Base-by-base conservation (phyloP, 2,329 filamentous ascomycete species). In the Diplodia mutila region DNA sequence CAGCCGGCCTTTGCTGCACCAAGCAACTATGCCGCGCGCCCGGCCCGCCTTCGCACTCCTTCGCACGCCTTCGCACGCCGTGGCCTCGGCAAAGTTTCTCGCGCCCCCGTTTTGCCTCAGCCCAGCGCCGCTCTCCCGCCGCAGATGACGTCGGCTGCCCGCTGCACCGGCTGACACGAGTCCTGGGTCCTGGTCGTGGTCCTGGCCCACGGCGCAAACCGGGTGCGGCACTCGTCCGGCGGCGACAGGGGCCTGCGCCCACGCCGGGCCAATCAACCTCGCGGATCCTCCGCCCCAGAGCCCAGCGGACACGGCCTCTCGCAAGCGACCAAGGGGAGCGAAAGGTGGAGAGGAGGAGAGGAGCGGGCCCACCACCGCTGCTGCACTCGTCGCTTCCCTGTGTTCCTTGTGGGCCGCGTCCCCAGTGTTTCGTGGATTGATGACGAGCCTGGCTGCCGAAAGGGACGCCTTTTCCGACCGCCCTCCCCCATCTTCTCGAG, bases 41-140 rank as follows among this genome's bases (percentile, higher is more conserved):
- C 53, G 53, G 53, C 21, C 32, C 52, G 52, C 55, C 55, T 39
- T 29, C 14, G 55, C 55, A 42, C 55, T 42, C 57, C 57, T 61
- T 61, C 57, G 54, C 54, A n/a, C 51, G 23, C 51, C 51, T 32
- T 8, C 29, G 34, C 29, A 29, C 29, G 5, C 25, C n/a, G n/a
- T n/a, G 21, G 53, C 53, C 57, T 63, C 59, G 59, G 59, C 42
- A 63, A 51, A 63, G 18, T 51, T 63, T 16, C 55, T 27, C 23
- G 55, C 34, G 37, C 34, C 8, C 59, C 18, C 46, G 4, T 3
- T 18, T 25, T 46, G 42, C 46, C 59, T 49, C 42, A 23, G 59
- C 59, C 59, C 27, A 49, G 18, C 59, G 59, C 42, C 29, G 59
- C 59, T 63, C 59, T 63, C 59, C 59, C 59, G 59, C 59, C 46